Evolutionary conservation across 495 filamentous ascomycete genomes (phyloP).

Genomic region (Poronia punctata): DNA sequence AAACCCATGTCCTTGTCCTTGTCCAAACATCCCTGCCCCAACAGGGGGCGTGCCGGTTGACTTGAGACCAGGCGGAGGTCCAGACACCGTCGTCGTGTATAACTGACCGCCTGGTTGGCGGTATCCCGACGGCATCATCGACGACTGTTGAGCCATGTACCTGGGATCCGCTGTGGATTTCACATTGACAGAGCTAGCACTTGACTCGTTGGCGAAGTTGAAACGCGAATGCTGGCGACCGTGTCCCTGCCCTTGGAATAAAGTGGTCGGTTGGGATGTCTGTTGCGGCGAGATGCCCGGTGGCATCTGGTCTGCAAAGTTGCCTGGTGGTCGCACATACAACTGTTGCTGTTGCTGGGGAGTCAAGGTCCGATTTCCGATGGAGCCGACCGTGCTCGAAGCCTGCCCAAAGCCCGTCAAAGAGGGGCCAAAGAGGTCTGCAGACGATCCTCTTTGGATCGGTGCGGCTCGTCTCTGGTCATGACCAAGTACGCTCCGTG

Average conservation of each 20-base stretch:
- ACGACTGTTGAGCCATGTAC: conserved; percentile 81
- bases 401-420: conserved; percentile 46
- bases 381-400: conserved; percentile 39
- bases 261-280: conserved; percentile 36
- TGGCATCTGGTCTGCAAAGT: conserved; percentile 52
- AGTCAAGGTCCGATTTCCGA: conserved; percentile 65
- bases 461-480: conserved; percentile 51
- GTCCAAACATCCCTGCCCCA: conserved; percentile 61
- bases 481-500: conserved; percentile 46
- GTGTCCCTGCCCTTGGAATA: conserved; percentile 73
- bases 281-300: conserved; percentile 32
- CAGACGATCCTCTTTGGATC: conserved; percentile 56
- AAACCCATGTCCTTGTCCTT: conserved; percentile 49
- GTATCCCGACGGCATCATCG: conserved; percentile 73
- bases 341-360: conserved; percentile 74
- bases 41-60: conserved; percentile 81
- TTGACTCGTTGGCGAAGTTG: conserved; percentile 67
- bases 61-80: conserved; percentile 92
- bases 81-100: conserved; percentile 66
- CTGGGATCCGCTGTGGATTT: conserved; percentile 80
- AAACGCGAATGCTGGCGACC: conserved; percentile 81
- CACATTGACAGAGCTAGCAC: conserved; percentile 55
- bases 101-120: conserved; percentile 56
- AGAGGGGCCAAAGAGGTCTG: conserved; percentile 46
- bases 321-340: conserved; percentile 50